These are phyloP conservation scores for Pythium insidiosum DNA, from an alignment of 352 stramenopile genomes.

Conservation along the genomic window DNA sequence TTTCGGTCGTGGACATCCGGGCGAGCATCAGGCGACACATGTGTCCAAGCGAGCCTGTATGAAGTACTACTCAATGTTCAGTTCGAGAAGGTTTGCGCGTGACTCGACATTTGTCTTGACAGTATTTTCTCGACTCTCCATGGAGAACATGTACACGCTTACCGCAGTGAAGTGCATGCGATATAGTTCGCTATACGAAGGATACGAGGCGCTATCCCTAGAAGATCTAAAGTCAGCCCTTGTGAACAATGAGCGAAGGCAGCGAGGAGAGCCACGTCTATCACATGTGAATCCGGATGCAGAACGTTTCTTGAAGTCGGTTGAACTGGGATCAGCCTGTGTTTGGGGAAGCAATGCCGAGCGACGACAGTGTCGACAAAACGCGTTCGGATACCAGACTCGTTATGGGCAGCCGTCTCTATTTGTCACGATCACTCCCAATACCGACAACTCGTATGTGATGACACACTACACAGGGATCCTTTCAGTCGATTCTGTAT, in stretches of 20 bases:
- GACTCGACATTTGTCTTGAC: conserved; percentile 7
- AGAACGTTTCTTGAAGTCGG: conserved; percentile 5
- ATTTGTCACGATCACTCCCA: conserved; percentile 10
- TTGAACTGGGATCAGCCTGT: conserved; percentile 5
- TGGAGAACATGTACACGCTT: conserved; percentile 14
- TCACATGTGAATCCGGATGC: not conserved
- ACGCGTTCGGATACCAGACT: conserved; percentile 16
- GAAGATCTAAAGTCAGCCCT: conserved; percentile 1
- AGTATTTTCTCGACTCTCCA: conserved; percentile 3
- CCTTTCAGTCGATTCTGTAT: conserved; percentile 2
- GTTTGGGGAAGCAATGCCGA: conserved; percentile 15
- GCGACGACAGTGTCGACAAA: conserved; percentile 7
- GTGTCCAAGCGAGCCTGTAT: conserved; percentile 11
- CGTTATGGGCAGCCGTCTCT: conserved; percentile 7
- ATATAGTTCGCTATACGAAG: conserved; percentile 2
- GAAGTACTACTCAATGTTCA: conserved; percentile 6
- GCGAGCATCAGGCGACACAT: not conserved
- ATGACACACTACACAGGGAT: conserved; percentile 10
- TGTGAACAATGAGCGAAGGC: conserved; percentile 5
- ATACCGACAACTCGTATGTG: conserved; percentile 11
- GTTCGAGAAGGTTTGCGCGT: conserved; percentile 11
- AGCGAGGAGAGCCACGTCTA: conserved; percentile 1
- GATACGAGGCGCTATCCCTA: conserved; percentile 4
- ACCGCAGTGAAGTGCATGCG: conserved; percentile 10
- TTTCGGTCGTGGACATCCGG: conserved; percentile 9